Evolutionary conservation across 208 protist genomes (phyloP), one percentile per base, ranked within the genome.

Genomic region (Angomonas desouzai): DNA sequence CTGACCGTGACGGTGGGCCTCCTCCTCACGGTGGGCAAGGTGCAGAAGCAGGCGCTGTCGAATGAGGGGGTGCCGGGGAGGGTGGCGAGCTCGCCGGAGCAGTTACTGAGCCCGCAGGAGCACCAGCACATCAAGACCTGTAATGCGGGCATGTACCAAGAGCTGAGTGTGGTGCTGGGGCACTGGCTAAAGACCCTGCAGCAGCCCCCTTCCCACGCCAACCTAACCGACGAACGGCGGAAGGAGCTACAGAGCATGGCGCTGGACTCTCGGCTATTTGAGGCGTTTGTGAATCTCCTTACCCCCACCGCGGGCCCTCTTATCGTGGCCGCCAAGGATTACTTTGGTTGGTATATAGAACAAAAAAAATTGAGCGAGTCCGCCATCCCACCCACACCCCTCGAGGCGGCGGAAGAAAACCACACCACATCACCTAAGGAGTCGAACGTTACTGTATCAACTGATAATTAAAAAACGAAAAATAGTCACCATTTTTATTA

Each of bases 61-160:
- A 40, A 74, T 70, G 43, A 32, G 27, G 51, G 48, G 29, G 62
- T 30, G 49, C 38, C 23, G 48, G 61, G 40, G 18, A 36, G 25
- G 30, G 71, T 59, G 10, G 64, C 82, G 4, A 55, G 55, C 48
- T 60, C 76, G 0, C 49, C 80, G 47, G 81, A 84, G 64, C 79
- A 74, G 11, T 10, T 62, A 1, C 70, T 89, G 16, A 83, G 77
- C 62, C 81, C 83, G 27, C 85, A 88, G 70, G 89, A 87, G 70
- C 89, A 92, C 62, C 89, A 92, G 64, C 84, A 90, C 68, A 77
- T 90, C 16, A 83, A 83, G 40, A 83, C 72, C 43, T 95, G 85
- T 74, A 81, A 83, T 55, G 74, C 77, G 0, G 83, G 81, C 48
- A 95, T 95, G 89, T 91, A 91, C 68, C 81, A 92, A 64, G 85